A percentile compares a stretch with the other conserved stretches of the same genome.
Conservation (phyloP, 345 rosid species). For the Excoecaria agallocha region DNA sequence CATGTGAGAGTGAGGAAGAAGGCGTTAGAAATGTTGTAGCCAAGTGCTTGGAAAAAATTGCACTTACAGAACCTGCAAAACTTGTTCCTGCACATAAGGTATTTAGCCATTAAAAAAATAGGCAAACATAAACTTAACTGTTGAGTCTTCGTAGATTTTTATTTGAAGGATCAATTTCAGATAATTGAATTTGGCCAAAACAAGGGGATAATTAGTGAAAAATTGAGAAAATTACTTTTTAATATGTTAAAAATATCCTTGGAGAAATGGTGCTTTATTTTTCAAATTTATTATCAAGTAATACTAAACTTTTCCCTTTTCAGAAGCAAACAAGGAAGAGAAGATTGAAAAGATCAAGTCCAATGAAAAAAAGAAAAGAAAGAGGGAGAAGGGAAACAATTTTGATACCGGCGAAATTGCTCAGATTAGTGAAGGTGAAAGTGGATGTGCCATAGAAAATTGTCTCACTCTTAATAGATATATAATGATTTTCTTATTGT, state of each 20-base stretch:
- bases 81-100: too few relatives aligned
- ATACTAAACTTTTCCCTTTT: constrained; percentile 10
- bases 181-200: not conserved
- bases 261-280: not conserved
- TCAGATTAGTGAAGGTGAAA: constrained; percentile 16
- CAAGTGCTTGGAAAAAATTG: too few relatives aligned
- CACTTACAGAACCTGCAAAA: too few relatives aligned
- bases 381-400: constrained; percentile 15
- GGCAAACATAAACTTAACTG: too few relatives aligned
- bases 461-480: not conserved
- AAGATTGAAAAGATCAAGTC: constrained; percentile 11
- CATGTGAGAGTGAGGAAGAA: too few relatives aligned
- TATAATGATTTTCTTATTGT: not conserved
- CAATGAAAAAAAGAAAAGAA: constrained; percentile 29
- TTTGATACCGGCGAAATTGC: not conserved
- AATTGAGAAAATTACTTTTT: not conserved
- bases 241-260: constrained; percentile 2
- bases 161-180: not conserved
- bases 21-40: too few relatives aligned
- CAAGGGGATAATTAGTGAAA: not conserved
- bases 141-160: not conserved
- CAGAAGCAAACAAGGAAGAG: constrained; percentile 22
- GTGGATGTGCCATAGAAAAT: not conserved
- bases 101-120: too few relatives aligned
- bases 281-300: not conserved